phyloP scores from a whole-genome alignment of 2,329 filamentous ascomycete genomes.

The Sarocladium strictum region DNA sequence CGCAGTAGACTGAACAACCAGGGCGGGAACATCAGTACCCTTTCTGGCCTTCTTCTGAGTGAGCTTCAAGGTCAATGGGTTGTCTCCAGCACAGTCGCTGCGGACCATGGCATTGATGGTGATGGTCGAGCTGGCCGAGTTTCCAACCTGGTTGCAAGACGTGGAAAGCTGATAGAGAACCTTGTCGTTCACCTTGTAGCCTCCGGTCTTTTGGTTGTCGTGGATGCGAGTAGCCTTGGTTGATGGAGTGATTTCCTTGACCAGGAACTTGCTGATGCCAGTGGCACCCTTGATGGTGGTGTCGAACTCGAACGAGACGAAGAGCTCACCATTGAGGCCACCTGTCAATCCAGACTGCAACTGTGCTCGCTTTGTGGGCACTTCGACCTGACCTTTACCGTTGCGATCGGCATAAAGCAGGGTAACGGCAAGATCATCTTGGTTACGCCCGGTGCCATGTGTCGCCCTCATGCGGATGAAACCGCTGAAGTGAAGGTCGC shows the following conservation, averaged over 20 bases:
- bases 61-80: conserved; percentile 8
- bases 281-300: conserved; percentile 13
- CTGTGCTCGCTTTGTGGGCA: conserved; percentile 10
- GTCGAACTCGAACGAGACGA: conserved; percentile 17
- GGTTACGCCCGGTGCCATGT: conserved; percentile 15
- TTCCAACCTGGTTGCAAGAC: background rate
- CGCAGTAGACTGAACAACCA: background rate
- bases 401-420: conserved; percentile 16
- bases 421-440: conserved; percentile 16
- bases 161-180: conserved; percentile 7
- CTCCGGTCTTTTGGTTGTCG: conserved; percentile 10
- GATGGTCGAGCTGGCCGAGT: background rate
- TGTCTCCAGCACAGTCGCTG: conserved; percentile 2
- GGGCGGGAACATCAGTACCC: background rate
- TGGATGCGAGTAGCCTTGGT: conserved; percentile 10
- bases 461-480: conserved; percentile 21
- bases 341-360: conserved; percentile 15
- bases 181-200: conserved; percentile 9
- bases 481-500: conserved; percentile 18
- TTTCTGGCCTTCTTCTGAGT: conserved; percentile 4
- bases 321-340: conserved; percentile 15
- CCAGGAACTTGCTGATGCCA: conserved; percentile 19
- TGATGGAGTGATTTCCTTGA: conserved; percentile 15
- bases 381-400: conserved; percentile 10
- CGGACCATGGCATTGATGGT: conserved; percentile 9